A percentile compares a stretch with the other conserved stretches of the same genome.
Evolutionary conservation across 2,329 filamentous ascomycete species (phyloP).

Genomic region (Xylariomycetidae sp.): DNA sequence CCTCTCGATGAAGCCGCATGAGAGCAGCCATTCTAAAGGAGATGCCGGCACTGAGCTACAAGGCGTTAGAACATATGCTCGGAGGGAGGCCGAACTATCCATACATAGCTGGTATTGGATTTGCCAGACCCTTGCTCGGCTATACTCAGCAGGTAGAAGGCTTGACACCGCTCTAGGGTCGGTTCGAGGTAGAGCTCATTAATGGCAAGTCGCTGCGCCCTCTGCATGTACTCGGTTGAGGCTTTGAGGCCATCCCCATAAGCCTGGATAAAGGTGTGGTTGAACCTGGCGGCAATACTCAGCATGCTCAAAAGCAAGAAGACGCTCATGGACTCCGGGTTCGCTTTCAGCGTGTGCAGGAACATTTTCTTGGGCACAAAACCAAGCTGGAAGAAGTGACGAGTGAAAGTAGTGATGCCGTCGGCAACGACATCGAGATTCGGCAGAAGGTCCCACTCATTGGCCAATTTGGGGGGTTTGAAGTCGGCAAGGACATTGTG

Average conservation of each 20-base stretch:
- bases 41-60: constrained; percentile 48
- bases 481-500: constrained; percentile 21
- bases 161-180: constrained; percentile 50
- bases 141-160: constrained; percentile 52
- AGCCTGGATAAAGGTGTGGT: constrained; percentile 38
- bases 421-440: constrained; percentile 44
- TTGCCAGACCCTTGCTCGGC: constrained; percentile 52
- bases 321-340: constrained; percentile 42
- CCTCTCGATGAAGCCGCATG: constrained; percentile 50
- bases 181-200: constrained; percentile 46
- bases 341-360: constrained; percentile 37
- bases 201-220: constrained; percentile 40
- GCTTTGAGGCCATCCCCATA: constrained; percentile 47
- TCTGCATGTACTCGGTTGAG: constrained; percentile 47
- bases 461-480: constrained; percentile 29
- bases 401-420: constrained; percentile 46
- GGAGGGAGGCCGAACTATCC: constrained; percentile 16
- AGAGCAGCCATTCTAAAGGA: constrained; percentile 50
- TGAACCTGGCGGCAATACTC: constrained; percentile 51
- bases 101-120: constrained; percentile 47
- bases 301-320: constrained; percentile 51
- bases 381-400: constrained; percentile 53
- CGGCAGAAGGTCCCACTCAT: constrained; percentile 46
- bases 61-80: constrained; percentile 7
- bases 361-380: constrained; percentile 52